Evolutionary conservation across 2,329 filamentous ascomycete species (phyloP).

Genomic region (Neurospora crassa): DNA sequence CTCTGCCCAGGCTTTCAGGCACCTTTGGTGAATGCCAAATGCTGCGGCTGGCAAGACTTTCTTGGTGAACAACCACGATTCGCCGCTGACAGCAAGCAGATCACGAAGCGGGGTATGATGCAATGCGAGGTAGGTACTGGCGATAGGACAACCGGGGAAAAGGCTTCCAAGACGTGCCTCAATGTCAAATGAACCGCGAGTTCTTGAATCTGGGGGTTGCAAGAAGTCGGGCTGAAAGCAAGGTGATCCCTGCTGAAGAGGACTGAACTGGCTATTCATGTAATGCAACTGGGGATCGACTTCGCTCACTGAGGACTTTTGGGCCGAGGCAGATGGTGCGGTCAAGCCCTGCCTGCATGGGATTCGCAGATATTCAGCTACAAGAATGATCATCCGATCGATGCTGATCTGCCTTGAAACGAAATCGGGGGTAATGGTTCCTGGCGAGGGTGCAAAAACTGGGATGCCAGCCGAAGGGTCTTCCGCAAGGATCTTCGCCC

Average conservation of each 20-base stretch:
- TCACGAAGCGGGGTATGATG: conserved; percentile 49
- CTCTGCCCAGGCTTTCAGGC: conserved; percentile 34
- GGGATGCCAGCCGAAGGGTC: conserved; percentile 21
- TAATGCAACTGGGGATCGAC: conserved; percentile 14
- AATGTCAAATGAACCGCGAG: conserved; percentile 13
- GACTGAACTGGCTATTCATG: conserved; percentile 4
- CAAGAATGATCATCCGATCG: conserved; percentile 32
- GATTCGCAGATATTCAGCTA: conserved; percentile 28
- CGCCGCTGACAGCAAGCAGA: conserved; percentile 47
- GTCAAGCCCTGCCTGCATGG: conserved; percentile 22
- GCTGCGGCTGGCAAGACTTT: conserved; percentile 36
- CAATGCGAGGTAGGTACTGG: conserved; percentile 46
- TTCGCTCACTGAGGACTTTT: conserved; percentile 17
- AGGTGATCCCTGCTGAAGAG: conserved; percentile 14
- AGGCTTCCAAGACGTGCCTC: conserved; percentile 27
- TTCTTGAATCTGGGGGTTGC: conserved; percentile 14
- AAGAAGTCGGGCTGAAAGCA: conserved; percentile 15
- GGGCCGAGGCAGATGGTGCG: conserved; percentile 8
- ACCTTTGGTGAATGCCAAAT: conserved; percentile 37
- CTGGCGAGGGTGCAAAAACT: conserved; percentile 22
- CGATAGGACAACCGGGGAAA: conserved; percentile 36
- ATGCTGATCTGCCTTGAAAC: conserved; percentile 27
- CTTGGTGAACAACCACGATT: conserved; percentile 48
- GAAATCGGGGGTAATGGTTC: conserved; percentile 26
- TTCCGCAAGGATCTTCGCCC: conserved; percentile 29